phyloP scores from a whole-genome alignment of 495 filamentous ascomycete genomes.

The Neurospora pannonica region DNA sequence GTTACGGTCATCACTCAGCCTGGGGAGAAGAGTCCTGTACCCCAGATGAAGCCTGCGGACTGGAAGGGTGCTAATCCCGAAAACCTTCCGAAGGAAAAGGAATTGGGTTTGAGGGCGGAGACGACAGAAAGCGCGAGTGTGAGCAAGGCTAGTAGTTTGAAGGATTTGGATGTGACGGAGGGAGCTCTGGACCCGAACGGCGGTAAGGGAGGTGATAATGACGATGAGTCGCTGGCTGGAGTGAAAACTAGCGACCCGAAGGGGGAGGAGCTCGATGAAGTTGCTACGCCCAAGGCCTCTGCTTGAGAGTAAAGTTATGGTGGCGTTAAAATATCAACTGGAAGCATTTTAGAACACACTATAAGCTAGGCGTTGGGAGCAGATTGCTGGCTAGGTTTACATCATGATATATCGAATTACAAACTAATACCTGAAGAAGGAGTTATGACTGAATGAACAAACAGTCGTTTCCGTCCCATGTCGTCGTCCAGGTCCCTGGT shows the following conservation, averaged over 20 bases:
- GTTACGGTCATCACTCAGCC: slow-evolving; percentile 45
- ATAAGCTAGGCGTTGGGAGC: not conserved
- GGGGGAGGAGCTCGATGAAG: slow-evolving; percentile 21
- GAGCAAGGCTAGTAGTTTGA: slow-evolving; percentile 50
- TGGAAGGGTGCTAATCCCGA: slow-evolving; percentile 51
- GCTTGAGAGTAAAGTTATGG: not conserved
- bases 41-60: slow-evolving; percentile 57
- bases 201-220: not conserved
- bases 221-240: slow-evolving; percentile 17
- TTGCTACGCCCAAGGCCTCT: not conserved
- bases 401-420: not conserved
- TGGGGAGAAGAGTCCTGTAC: slow-evolving; percentile 51
- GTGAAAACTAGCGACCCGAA: slow-evolving; percentile 24
- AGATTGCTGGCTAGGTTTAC: not conserved
- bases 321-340: not conserved
- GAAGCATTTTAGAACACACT: not conserved
- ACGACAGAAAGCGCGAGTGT: slow-evolving; percentile 51
- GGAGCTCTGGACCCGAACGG: not conserved
- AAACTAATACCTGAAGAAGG: too few species aligned
- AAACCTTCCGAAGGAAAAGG: slow-evolving; percentile 40
- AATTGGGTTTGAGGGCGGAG: slow-evolving; percentile 55
- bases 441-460: too few species aligned
- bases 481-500: not conserved
- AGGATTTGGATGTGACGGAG: slow-evolving; percentile 14
- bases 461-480: not conserved